phyloP scores from a whole-genome alignment of 2,329 filamentous ascomycete species.

The Sporothrix brasiliensis region DNA sequence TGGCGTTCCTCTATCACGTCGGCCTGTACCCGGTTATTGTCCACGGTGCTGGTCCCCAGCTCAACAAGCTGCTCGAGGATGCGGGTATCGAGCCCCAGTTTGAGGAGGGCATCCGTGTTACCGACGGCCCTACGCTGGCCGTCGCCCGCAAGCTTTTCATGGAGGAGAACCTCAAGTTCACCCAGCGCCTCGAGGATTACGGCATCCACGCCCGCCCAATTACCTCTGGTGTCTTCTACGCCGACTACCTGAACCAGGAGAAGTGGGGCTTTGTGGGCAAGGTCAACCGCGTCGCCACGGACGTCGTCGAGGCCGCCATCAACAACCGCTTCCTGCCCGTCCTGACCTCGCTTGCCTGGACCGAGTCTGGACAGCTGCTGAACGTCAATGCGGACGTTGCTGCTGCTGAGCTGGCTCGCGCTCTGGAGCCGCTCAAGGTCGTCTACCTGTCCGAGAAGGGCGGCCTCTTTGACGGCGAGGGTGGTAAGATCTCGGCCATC shows the following conservation, averaged over 20 bases:
- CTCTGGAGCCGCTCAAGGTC: constrained; percentile 91
- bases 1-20: constrained; percentile 92
- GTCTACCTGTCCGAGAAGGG: constrained; percentile 99
- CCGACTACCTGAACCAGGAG: constrained; percentile 93
- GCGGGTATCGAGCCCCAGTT: constrained; percentile 94
- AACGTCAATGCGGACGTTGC: constrained; percentile 99
- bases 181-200: constrained; percentile 85
- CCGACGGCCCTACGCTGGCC: constrained; percentile 90
- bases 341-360: constrained; percentile 95
- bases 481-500: constrained; percentile 93
- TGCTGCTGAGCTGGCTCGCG: constrained; percentile 85
- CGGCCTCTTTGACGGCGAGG: constrained; percentile 88
- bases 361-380: constrained; percentile 83
- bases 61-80: constrained; percentile 87
- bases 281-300: constrained; percentile 89
- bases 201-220: constrained; percentile 88
- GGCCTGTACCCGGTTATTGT: constrained; percentile 94
- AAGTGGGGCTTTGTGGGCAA: constrained; percentile 96
- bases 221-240: constrained; percentile 84
- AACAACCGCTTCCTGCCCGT: constrained; percentile 89
- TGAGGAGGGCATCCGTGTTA: constrained; percentile 93
- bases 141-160: constrained; percentile 91
- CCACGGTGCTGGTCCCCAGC: constrained; percentile 87
- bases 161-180: constrained; percentile 91
- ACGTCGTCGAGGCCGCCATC: constrained; percentile 87